phyloP scores from a whole-genome alignment of 441 rosid species.

The Breynia disticha region DNA sequence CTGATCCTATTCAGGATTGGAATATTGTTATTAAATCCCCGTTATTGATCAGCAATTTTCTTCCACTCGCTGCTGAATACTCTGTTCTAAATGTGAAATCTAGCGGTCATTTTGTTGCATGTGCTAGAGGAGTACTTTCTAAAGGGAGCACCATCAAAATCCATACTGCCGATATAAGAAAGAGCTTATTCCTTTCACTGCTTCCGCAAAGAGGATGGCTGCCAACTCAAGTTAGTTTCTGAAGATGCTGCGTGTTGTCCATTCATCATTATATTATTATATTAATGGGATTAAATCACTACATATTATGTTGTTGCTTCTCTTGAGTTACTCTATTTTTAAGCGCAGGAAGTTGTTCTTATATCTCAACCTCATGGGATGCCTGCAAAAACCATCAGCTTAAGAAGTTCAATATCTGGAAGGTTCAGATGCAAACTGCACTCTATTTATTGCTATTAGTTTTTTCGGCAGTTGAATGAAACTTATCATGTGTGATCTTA shows the following conservation, averaged over 20 bases:
- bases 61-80: slow-evolving; percentile 83
- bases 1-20: slow-evolving; percentile 93
- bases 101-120: slow-evolving; percentile 52
- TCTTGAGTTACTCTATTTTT: slow-evolving; percentile 9
- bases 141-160: slow-evolving; percentile 72
- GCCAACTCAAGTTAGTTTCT: slow-evolving; percentile 57
- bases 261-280: slow-evolving; percentile 1
- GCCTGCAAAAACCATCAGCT: slow-evolving; percentile 71
- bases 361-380: slow-evolving; percentile 70
- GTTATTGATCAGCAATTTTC: slow-evolving; percentile 64
- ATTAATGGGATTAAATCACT: slow-evolving; percentile 1
- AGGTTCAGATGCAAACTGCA: slow-evolving; percentile 42
- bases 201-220: slow-evolving; percentile 92
- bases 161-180: slow-evolving; percentile 68
- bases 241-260: slow-evolving; percentile 12
- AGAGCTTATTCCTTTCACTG: slow-evolving; percentile 62
- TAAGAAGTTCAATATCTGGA: slow-evolving; percentile 86
- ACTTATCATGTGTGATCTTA: slow-evolving; percentile 12
- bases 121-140: slow-evolving; percentile 56
- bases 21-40: slow-evolving; percentile 79
- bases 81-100: slow-evolving; percentile 69
- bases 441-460: slow-evolving; percentile 1
- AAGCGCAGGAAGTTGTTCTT: slow-evolving; percentile 74
- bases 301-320: slow-evolving; percentile 2
- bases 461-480: slow-evolving; percentile 3